Base-by-base conservation (phyloP, 768 basidiomycete genomes). In the Porpolomopsis calyptriformis region DNA sequence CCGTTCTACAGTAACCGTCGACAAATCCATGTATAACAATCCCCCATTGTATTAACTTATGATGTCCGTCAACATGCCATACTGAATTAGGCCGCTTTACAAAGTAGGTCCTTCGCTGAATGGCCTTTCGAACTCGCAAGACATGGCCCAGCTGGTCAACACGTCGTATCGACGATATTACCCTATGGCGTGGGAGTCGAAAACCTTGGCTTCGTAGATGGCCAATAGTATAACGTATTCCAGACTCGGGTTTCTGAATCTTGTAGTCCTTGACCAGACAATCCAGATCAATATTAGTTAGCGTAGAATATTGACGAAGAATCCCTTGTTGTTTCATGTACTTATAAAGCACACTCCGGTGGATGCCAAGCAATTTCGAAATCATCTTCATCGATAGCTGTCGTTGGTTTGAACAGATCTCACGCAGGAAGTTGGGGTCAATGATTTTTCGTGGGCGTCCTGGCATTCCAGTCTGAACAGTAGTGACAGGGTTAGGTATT, bases 31-130 rank as follows among this genome's bases (percentile, higher is more conserved):
- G 59, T 4, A 62, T 55, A 1, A 62, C 59, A 41, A 62, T 53
- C 4, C 57, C 57, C 58, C 58, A 62, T 1, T 47, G 40, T 2
- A 62, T 62, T 0, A 67, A 48, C 36, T 64, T 67, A 47, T 67
- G 65, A 43, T 67, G 63, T 2, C 64, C 57, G 52, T 66, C 64
- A 43, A 59, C 12, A 43, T 66, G 64, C 64, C 64, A 66, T 0
- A 63, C 22, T 9, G 49, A 41, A 49, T 59, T 63, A 24, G 64
- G 61, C 1, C 56, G 48, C 6, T 51, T 9, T 2, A 55, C 53
- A 2, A 25, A 10, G 23, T 57, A 66, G 36, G 55, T 47, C 1
- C 51, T 45, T 4, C 55, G 39, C 4, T 50, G 25, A 10, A 63
- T 58, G 2, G 49, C 35, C 12, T 27, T 44, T 4, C 48, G 56